Evolutionary conservation across 352 stramenopile species (phyloP).

Genomic region (Blastocystis sp.): DNA sequence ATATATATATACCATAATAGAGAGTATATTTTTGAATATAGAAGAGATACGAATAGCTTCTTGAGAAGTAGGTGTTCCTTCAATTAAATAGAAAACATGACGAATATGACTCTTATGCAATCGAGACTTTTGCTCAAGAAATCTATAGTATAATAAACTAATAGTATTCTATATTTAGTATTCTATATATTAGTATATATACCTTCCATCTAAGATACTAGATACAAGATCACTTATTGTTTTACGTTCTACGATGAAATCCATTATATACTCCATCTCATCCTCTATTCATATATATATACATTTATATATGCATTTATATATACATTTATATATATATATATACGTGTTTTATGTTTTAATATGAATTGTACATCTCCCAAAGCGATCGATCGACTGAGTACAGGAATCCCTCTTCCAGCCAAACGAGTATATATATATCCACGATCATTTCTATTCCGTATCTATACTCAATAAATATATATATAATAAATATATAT

Average conservation of each 20-base stretch:
- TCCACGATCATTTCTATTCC: constrained; percentile 12
- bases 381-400: constrained; percentile 40
- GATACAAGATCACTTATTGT: constrained; percentile 41
- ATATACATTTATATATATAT: too few relatives aligned
- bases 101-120: constrained; percentile 39
- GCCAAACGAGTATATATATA: constrained; percentile 37
- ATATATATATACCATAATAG: too few relatives aligned
- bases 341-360: background rate
- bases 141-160: too few relatives aligned
- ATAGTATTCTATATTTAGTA: too few relatives aligned
- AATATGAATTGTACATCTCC: constrained; percentile 45
- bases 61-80: constrained; percentile 31
- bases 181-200: too few relatives aligned
- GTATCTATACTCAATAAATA: too few relatives aligned
- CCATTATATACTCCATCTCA: constrained; percentile 42
- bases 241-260: constrained; percentile 44
- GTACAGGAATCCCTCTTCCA: constrained; percentile 40
- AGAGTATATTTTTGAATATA: constrained; percentile 5
- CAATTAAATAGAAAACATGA: constrained; percentile 43
- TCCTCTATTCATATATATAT: too few relatives aligned
- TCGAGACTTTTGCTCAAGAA: constrained; percentile 44
- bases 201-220: constrained; percentile 44
- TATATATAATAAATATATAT: too few relatives aligned
- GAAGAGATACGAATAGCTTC: constrained; percentile 9
- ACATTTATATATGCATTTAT: too few relatives aligned